Percentiles rank a stretch among this genome's conserved stretches.
phyloP scores from a whole-genome alignment of 352 stramenopile genomes.

The Phytophthora cryptogea region DNA sequence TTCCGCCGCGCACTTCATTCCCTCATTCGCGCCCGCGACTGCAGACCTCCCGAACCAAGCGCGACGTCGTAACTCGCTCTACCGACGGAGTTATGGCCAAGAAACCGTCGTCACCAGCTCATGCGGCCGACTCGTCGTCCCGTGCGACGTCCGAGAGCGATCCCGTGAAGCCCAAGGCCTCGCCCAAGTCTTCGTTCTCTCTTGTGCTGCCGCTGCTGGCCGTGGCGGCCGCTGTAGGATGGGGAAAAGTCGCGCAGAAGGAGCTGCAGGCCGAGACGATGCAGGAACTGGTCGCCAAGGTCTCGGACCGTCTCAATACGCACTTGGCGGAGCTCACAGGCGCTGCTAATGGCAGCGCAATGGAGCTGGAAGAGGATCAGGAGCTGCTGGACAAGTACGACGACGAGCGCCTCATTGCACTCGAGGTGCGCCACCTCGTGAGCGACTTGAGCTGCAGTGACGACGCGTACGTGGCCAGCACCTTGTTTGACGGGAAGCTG shows the following conservation, averaged over 20 bases:
- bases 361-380: constrained; percentile 6
- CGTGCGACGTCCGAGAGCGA: neutral
- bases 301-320: constrained; percentile 20
- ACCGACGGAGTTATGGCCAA: constrained; percentile 25
- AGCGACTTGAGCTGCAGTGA: constrained; percentile 42
- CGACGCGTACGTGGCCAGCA: constrained; percentile 31
- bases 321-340: constrained; percentile 18
- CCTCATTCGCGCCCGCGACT: constrained; percentile 19
- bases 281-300: constrained; percentile 23
- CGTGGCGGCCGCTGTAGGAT: constrained; percentile 25
- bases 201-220: constrained; percentile 24
- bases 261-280: constrained; percentile 26
- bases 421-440: constrained; percentile 46
- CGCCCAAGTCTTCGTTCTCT: constrained; percentile 12
- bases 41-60: constrained; percentile 10
- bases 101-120: neutral
- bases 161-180: constrained; percentile 11
- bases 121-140: neutral
- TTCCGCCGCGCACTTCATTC: constrained; percentile 16
- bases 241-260: constrained; percentile 18
- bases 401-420: constrained; percentile 45
- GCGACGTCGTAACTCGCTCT: constrained; percentile 10
- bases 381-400: constrained; percentile 63
- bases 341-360: neutral
- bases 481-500: constrained; percentile 41